Percentiles rank a stretch among this genome's conserved stretches.
Conservation (phyloP, 495 filamentous ascomycete genomes). For the Rostrohypoxylon terebratum region DNA sequence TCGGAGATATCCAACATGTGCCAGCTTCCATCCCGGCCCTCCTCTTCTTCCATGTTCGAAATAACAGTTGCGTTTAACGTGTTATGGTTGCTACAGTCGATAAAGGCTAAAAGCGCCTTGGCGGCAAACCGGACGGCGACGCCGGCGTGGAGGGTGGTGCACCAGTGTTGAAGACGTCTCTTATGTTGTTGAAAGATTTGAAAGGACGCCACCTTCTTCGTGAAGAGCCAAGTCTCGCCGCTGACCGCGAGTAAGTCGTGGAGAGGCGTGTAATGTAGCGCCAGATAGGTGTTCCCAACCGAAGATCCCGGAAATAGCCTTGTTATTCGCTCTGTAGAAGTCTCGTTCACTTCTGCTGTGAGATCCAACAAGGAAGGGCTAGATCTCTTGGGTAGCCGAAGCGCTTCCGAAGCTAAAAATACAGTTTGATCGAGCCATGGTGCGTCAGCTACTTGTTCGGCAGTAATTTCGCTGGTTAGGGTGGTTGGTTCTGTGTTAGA, state of each 20-base stretch:
- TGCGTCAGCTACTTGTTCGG: slow-evolving; percentile 45
- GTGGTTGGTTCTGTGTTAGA: slow-evolving; percentile 41
- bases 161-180: slow-evolving; percentile 55
- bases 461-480: slow-evolving; percentile 46
- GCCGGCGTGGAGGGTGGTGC: slow-evolving; percentile 29
- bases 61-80: slow-evolving; percentile 33
- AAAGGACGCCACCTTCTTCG: slow-evolving; percentile 54
- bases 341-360: slow-evolving; percentile 43
- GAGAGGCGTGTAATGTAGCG: slow-evolving; percentile 61
- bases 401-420: slow-evolving; percentile 52
- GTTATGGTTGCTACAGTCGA: slow-evolving; percentile 42
- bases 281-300: slow-evolving; percentile 60
- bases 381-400: slow-evolving; percentile 53
- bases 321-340: slow-evolving; percentile 51
- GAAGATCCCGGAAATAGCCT: slow-evolving; percentile 54
- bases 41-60: slow-evolving; percentile 30
- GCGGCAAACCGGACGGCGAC: slow-evolving; percentile 44
- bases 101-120: slow-evolving; percentile 44
- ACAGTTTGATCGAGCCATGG: slow-evolving; percentile 52
- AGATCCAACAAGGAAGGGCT: slow-evolving; percentile 49
- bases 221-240: slow-evolving; percentile 63
- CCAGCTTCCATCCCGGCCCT: slow-evolving; percentile 18
- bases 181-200: slow-evolving; percentile 55
- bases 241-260: slow-evolving; percentile 60
- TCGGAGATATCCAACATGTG: slow-evolving; percentile 57